These are phyloP conservation scores for Penicillium sp. DNA, from an alignment of 2,329 filamentous ascomycete species.

Conservation along the genomic window DNA sequence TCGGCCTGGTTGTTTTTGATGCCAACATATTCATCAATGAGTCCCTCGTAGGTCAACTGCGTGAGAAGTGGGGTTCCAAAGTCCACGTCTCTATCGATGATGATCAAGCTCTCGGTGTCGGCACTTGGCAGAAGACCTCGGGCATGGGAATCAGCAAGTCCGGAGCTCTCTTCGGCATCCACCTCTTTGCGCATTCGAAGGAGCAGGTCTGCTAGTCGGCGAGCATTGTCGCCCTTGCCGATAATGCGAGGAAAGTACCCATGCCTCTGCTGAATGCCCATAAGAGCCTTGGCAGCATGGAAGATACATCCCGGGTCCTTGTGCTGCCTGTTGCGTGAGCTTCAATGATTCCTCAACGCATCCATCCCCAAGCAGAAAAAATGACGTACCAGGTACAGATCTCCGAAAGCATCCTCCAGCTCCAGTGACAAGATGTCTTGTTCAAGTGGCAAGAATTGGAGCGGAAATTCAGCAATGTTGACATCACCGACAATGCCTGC, in stretches of 20 bases:
- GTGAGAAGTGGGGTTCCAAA: slow-evolving; percentile 87
- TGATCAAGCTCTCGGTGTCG: slow-evolving; percentile 81
- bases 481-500: slow-evolving; percentile 89
- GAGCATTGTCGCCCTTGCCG: slow-evolving; percentile 92
- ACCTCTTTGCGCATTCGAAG: slow-evolving; percentile 88
- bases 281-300: slow-evolving; percentile 81
- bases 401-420: slow-evolving; percentile 76
- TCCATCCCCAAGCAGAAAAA: too few species aligned
- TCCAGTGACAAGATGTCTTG: slow-evolving; percentile 87
- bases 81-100: slow-evolving; percentile 93
- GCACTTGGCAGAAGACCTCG: slow-evolving; percentile 76
- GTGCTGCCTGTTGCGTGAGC: slow-evolving; percentile 39
- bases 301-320: slow-evolving; percentile 91
- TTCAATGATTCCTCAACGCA: neutral
- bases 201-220: slow-evolving; percentile 78
- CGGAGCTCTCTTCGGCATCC: slow-evolving; percentile 67
- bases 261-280: slow-evolving; percentile 86
- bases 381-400: slow-evolving; percentile 66
- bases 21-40: slow-evolving; percentile 88
- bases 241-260: slow-evolving; percentile 92
- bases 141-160: slow-evolving; percentile 48
- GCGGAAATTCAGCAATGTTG: slow-evolving; percentile 76
- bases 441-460: slow-evolving; percentile 88
- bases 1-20: slow-evolving; percentile 91
- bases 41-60: slow-evolving; percentile 91